Percentiles rank a stretch among this genome's conserved stretches.
These are phyloP conservation scores for Hemileccinum impolitum DNA, from an alignment of 768 basidiomycete species.

Conservation along the genomic window DNA sequence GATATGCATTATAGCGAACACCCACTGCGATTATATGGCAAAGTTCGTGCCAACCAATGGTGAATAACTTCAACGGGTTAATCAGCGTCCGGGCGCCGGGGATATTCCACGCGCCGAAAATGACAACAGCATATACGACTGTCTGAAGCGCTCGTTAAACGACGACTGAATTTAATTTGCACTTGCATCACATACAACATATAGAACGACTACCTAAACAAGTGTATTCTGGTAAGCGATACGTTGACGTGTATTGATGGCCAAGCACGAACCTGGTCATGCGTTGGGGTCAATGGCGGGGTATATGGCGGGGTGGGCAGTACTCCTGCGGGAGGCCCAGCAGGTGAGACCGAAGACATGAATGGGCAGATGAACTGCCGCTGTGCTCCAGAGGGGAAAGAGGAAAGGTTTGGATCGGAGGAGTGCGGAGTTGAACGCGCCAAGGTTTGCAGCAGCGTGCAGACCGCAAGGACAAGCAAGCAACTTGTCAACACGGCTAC, in stretches of 20 bases:
- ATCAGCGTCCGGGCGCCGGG: constrained; percentile 76
- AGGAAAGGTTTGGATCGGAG: constrained; percentile 12
- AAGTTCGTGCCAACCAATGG: constrained; percentile 86
- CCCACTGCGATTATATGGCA: constrained; percentile 78
- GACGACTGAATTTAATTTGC: constrained; percentile 7
- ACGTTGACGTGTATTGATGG: constrained; percentile 16
- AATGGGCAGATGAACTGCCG: constrained; percentile 31
- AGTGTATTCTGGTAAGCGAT: constrained; percentile 18
- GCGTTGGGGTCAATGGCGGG: constrained; percentile 56
- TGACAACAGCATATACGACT: constrained; percentile 80
- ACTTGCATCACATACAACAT: constrained; percentile 54
- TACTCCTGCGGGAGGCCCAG: constrained; percentile 35
- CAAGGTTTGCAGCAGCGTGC: constrained; percentile 27
- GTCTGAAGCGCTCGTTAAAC: constrained; percentile 44
- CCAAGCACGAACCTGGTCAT: constrained; percentile 59
- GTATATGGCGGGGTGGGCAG: constrained; percentile 31
- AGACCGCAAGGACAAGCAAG: constrained; percentile 22
- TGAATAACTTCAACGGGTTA: constrained; percentile 81
- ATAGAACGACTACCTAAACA: constrained; percentile 65
- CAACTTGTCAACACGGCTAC: constrained; percentile 1
- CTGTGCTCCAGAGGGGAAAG: constrained; percentile 4
- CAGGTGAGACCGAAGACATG: constrained; percentile 29
- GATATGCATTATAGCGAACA: constrained; percentile 13
- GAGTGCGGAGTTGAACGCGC: constrained; percentile 15
- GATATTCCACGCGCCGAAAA: constrained; percentile 86